Percentiles rank a stretch among this genome's conserved stretches.
Evolutionary conservation across 768 basidiomycete species (phyloP).

Genomic region (Leccinum ochraceum): DNA sequence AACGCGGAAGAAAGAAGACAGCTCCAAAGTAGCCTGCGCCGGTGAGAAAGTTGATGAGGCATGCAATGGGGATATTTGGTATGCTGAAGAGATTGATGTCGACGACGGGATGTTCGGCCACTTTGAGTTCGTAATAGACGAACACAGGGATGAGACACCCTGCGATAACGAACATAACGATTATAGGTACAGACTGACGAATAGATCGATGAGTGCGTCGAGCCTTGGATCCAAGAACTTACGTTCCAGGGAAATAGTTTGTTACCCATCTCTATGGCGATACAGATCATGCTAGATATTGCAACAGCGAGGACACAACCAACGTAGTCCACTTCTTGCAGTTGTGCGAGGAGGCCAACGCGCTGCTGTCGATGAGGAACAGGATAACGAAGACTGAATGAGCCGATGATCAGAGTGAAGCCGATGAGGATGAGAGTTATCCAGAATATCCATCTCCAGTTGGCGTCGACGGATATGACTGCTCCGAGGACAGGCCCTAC

Average conservation of each 20-base stretch:
- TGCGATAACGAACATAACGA: slow-evolving; percentile 31
- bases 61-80: slow-evolving; percentile 37
- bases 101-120: slow-evolving; percentile 36
- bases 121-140: slow-evolving; percentile 35
- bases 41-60: slow-evolving; percentile 40
- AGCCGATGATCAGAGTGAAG: slow-evolving; percentile 29
- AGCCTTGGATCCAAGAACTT: slow-evolving; percentile 10
- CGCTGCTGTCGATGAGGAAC: slow-evolving; percentile 35
- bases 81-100: slow-evolving; percentile 35
- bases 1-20: slow-evolving; percentile 41
- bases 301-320: slow-evolving; percentile 32
- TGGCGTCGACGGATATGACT: slow-evolving; percentile 41
- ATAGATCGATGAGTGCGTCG: slow-evolving; percentile 5
- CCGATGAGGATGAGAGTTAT: slow-evolving; percentile 39
- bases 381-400: slow-evolving; percentile 32
- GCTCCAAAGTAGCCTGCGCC: slow-evolving; percentile 40
- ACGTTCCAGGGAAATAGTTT: slow-evolving; percentile 38
- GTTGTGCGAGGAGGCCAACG: slow-evolving; percentile 34
- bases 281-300: slow-evolving; percentile 37
- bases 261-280: slow-evolving; percentile 41
- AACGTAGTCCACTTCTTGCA: slow-evolving; percentile 36
- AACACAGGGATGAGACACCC: slow-evolving; percentile 36
- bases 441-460: slow-evolving; percentile 52
- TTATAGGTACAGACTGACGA: slow-evolving; percentile 31
- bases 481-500: slow-evolving; percentile 50